Conservation (phyloP, 2,329 filamentous ascomycete genomes). For the Xylariaceae sp. region DNA sequence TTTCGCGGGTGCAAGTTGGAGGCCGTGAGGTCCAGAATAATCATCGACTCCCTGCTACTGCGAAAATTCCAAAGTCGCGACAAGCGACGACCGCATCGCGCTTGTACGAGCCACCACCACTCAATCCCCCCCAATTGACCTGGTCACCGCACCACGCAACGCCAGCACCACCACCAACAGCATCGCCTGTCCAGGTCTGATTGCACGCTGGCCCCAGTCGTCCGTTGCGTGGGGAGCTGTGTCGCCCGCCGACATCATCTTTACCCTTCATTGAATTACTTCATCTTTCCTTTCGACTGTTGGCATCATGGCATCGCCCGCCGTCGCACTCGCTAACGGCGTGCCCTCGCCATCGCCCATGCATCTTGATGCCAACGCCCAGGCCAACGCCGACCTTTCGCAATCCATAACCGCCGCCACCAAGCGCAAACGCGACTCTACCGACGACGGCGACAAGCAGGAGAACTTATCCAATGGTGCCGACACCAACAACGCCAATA, state of each 20-base stretch:
- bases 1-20: slow-evolving; percentile 12
- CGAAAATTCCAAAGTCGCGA: slow-evolving; percentile 10
- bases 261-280: background rate
- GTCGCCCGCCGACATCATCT: background rate
- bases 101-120: background rate
- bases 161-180: background rate
- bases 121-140: background rate
- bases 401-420: slow-evolving; percentile 23
- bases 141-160: background rate
- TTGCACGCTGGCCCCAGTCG: no score
- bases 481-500: slow-evolving; percentile 6
- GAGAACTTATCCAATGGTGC: slow-evolving; percentile 11
- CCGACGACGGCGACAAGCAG: slow-evolving; percentile 20
- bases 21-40: slow-evolving; percentile 11
- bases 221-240: no score
- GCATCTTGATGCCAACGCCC: slow-evolving; percentile 15
- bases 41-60: slow-evolving; percentile 3
- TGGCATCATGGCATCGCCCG: slow-evolving; percentile 27
- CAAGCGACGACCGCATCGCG: slow-evolving; percentile 1
- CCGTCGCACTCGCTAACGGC: slow-evolving; percentile 28
- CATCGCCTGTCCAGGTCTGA: background rate
- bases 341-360: slow-evolving; percentile 20
- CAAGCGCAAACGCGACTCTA: slow-evolving; percentile 33
- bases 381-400: slow-evolving; percentile 18
- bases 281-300: background rate